Base-by-base conservation (phyloP, 768 basidiomycete genomes). In the Russula ochroleuca region DNA sequence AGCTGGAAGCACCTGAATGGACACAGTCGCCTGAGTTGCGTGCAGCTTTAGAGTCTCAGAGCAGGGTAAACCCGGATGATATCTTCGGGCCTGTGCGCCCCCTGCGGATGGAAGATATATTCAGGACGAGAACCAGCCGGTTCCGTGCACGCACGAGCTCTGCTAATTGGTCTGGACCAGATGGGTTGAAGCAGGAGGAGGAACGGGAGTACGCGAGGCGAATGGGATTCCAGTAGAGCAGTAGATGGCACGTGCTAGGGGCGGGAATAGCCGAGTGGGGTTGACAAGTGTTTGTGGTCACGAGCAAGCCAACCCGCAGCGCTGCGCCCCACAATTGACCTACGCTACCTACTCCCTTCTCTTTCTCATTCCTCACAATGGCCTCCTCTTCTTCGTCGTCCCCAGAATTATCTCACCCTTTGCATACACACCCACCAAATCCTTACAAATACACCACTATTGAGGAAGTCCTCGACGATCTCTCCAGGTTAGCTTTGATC, bases 161-260 rank as follows among this genome's bases (percentile, higher is more conserved):
- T 13, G 96, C 96, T 38, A 97, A 97, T 73, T 98, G 96, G 96
- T 82, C 85, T 7, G 93, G 92, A n/a, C 76, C 87, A n/a, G 96
- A 98, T 76, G 80, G 85, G 28, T 76, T 98, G 69, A 95, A 92
- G 17, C 74, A 79, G 25, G 85, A 88, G 67, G 96, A 98, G 75
- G 87, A 95, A 75, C 77, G 80, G 62, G 90, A 93, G 67, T 98
- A 98, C 73, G 93, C 88, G 5, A 81, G 82, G 70, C 80, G 90
- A 62, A 98, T 98, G 96, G 94, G 95, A 8, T 98, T 84, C 75
- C 81, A 78, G 69, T 70, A 73, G 5, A 7, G 28, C 11, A 33
- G 13, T 15, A 23, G 10, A 33, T 19, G 21, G 49, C 63, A 59
- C 57, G 63, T 64, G 63, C 23, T 45, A 60, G 31, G 47, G 13